Evolutionary conservation across 2,329 filamentous ascomycete species (phyloP).

Genomic region (Aureobasidium sp.): DNA sequence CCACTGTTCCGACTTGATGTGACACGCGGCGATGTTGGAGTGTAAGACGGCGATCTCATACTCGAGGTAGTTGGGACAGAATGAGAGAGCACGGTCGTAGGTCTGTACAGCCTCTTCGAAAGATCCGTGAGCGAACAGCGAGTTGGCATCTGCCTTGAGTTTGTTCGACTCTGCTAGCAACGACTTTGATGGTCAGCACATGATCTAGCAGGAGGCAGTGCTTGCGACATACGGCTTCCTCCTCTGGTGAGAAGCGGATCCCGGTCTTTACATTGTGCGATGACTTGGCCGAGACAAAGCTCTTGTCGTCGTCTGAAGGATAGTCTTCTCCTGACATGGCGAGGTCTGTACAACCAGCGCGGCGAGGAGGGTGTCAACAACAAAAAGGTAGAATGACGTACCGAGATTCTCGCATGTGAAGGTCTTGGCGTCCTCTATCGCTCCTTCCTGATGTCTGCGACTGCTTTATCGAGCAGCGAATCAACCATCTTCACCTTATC

Average conservation of each 20-base stretch:
- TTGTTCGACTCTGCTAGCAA: conserved; percentile 64
- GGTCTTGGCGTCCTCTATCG: background rate
- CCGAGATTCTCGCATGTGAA: conserved; percentile 1
- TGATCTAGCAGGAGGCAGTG: background rate
- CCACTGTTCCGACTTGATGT: conserved; percentile 79
- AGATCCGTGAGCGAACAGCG: conserved; percentile 62
- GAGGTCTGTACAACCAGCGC: background rate
- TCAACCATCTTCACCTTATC: background rate
- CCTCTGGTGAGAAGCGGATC: conserved; percentile 32
- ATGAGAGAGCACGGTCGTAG: conserved; percentile 71
- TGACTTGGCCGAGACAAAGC: conserved; percentile 14
- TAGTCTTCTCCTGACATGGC: conserved; percentile 12
- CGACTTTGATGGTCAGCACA: conserved; percentile 35
- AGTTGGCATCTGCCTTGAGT: conserved; percentile 69
- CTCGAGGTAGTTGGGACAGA: conserved; percentile 75
- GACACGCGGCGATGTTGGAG: conserved; percentile 83
- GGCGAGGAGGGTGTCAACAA: background rate
- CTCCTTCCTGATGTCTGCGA: background rate
- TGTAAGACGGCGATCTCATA: conserved; percentile 81
- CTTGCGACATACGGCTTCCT: conserved; percentile 33
- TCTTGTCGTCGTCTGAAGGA: conserved; percentile 14
- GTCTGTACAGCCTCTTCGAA: conserved; percentile 71
- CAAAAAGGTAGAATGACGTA: background rate
- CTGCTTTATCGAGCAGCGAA: background rate
- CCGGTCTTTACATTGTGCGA: background rate